Evolutionary conservation across 306 rosid species (phyloP), one percentile per base, ranked within the genome.

Genomic region (Senna siamea): DNA sequence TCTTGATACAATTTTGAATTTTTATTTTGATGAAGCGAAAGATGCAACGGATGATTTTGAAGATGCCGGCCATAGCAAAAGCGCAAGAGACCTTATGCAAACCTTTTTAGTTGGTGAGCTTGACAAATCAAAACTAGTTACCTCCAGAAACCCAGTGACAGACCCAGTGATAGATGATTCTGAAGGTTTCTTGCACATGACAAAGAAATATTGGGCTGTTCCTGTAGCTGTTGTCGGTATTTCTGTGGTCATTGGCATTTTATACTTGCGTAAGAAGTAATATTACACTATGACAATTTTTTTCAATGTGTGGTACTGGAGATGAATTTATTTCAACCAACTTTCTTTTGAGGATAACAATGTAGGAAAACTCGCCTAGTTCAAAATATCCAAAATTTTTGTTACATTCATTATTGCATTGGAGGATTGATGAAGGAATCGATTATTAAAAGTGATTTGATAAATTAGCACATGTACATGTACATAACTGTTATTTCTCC

Each of bases 21-120:
- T 72, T 50, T n/a, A 69, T 74, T 58, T 23, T 14, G 44, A 35
- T 75, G 22, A 62, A 93, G 98, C 96, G 60, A 87, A 54, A 77
- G 97, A 90, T 60, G 98, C 97, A 59, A 86, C 93, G 1, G 89
- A 93, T 0, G 98, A 93, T 28, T 93, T 93, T 83, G 98, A 93
- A 85, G 98, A 93, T 85, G 97, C 85, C 5, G 98, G 98, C 30
- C 98, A 93, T 69, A 89, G 97, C 82, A 61, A 87, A 71, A 65
- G 28, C 2, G 90, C 98, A 8, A 91, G 74, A 82, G 93, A 89
- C 63, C 86, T 83, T 41, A 81, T 93, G 97, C 79, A 85, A 79
- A 56, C 74, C 30, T 89, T 81, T 77, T 91, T 30, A 65, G 75
- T 90, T 9, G 97, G 98, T 18, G 90, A 83, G 82, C 82, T 93